phyloP scores from a whole-genome alignment of 1,284 basidiomycete species.

The Ustilago curta region DNA sequence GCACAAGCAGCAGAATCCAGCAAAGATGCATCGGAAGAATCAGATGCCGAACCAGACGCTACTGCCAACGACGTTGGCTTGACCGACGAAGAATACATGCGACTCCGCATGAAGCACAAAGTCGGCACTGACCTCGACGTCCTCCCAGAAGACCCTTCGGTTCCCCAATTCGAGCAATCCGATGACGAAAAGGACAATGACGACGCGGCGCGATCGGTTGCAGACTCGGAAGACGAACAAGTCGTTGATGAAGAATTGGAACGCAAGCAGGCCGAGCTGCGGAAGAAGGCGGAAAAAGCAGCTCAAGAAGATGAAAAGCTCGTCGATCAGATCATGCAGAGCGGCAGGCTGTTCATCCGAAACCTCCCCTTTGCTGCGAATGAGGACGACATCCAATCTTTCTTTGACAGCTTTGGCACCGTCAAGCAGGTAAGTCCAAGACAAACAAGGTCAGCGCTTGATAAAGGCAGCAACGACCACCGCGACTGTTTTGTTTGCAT shows the following conservation, averaged over 20 bases:
- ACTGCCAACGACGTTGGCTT: constrained; percentile 60
- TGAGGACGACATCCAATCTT: constrained; percentile 77
- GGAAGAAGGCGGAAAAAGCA: constrained; percentile 43
- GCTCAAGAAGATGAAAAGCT: constrained; percentile 67
- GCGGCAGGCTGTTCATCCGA: constrained; percentile 86
- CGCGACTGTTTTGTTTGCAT: constrained; percentile 14
- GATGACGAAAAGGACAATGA: constrained; percentile 57
- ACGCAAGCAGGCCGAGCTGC: constrained; percentile 39
- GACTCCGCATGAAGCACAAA: constrained; percentile 69
- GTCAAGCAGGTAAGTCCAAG: constrained; percentile 72
- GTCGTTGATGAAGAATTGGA: constrained; percentile 32
- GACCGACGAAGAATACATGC: constrained; percentile 70
- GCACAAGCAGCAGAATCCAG: constrained; percentile 2
- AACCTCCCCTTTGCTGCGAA: constrained; percentile 89
- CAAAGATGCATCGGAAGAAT: constrained; percentile 7
- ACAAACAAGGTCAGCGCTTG: too few relatives aligned
- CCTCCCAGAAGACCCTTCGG: constrained; percentile 22
- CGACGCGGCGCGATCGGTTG: constrained; percentile 21
- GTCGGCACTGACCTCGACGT: constrained; percentile 58
- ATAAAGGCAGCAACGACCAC: neutral
- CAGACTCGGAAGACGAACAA: constrained; percentile 38
- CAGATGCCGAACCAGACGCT: constrained; percentile 43
- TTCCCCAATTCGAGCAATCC: constrained; percentile 63
- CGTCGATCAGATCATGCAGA: constrained; percentile 77
- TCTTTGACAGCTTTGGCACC: constrained; percentile 80